Percentiles rank a stretch among this genome's conserved stretches.
Conservation (phyloP, 1,284 basidiomycete genomes). For the Cryptococcus sp. region DNA sequence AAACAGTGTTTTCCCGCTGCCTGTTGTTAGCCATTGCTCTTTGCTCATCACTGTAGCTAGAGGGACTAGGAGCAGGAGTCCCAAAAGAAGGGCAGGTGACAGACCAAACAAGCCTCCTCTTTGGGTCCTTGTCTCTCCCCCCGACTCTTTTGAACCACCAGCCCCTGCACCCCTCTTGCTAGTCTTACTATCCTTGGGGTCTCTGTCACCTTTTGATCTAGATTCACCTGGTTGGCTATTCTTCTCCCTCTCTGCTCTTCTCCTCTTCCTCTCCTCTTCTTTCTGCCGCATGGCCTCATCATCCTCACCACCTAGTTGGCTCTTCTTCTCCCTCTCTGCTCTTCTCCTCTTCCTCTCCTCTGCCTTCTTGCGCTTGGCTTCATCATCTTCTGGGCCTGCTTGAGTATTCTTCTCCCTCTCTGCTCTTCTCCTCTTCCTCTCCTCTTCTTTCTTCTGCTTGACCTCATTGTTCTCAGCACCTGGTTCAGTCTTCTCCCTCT, state of each 20-base stretch:
- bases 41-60: constrained; percentile 6
- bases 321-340: no score
- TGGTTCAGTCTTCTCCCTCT: neutral
- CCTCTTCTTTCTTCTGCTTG: neutral
- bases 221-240: no score
- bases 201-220: neutral
- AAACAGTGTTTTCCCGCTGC: neutral
- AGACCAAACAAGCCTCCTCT: constrained; percentile 2
- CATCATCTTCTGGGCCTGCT: neutral
- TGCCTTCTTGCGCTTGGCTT: neutral
- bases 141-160: neutral
- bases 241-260: no score
- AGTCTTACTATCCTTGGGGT: no score
- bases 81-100: constrained; percentile 9
- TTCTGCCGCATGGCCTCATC: no score
- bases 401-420: neutral
- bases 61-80: constrained; percentile 10
- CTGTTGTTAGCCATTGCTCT: constrained; percentile 2
- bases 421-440: neutral
- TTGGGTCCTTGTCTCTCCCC: neutral
- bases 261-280: no score
- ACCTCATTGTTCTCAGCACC: no score
- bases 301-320: no score
- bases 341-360: neutral
- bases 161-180: neutral